These are phyloP conservation scores for Rubia peregrina DNA, from an alignment of 305 asterid genomes.

Conservation along the genomic window DNA sequence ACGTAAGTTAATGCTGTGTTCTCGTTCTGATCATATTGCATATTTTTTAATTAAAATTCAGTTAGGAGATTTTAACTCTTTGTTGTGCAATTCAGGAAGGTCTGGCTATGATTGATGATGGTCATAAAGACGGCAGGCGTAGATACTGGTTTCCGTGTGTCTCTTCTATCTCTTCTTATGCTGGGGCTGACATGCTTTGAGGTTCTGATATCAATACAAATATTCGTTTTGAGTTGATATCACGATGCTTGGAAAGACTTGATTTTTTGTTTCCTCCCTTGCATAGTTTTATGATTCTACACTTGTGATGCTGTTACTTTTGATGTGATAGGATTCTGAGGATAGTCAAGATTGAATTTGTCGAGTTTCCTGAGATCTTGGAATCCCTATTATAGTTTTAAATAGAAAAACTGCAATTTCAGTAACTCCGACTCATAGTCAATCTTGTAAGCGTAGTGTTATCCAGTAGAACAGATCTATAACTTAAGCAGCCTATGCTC, in stretches of 20 bases:
- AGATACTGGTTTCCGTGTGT: constrained; percentile 95
- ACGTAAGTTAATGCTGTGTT: constrained; percentile 38
- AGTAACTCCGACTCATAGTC: background rate
- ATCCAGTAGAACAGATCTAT: background rate
- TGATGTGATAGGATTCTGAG: background rate
- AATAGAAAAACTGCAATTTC: no score
- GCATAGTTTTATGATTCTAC: background rate
- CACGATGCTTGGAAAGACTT: background rate
- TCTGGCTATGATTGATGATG: constrained; percentile 94
- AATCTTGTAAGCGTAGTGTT: background rate
- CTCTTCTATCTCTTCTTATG: constrained; percentile 63
- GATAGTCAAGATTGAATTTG: background rate
- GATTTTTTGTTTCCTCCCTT: background rate
- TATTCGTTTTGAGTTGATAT: background rate
- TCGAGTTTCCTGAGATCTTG: background rate
- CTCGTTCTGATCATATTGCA: constrained; percentile 5
- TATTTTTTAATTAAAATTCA: background rate
- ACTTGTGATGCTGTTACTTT: background rate
- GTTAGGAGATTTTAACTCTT: constrained; percentile 12
- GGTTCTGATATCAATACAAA: constrained; percentile 5
- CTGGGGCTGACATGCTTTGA: constrained; percentile 40
- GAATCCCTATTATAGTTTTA: background rate
- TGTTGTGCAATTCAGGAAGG: constrained; percentile 59
- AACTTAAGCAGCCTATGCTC: background rate
- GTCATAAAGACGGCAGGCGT: constrained; percentile 65